These are phyloP conservation scores for Dalbergia cochinchinensis DNA, from an alignment of 306 rosid genomes.

Conservation along the genomic window DNA sequence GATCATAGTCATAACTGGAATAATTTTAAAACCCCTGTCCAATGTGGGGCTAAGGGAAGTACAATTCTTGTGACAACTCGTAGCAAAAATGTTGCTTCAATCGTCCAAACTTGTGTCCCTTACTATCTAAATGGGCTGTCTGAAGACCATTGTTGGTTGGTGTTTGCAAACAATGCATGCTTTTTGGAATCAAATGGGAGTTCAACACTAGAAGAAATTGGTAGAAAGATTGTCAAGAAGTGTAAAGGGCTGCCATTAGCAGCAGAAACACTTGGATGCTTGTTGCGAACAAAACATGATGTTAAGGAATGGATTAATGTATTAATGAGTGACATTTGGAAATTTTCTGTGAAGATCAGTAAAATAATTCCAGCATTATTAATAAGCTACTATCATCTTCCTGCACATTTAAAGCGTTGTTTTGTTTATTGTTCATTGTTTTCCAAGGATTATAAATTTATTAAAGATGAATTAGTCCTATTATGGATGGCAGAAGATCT, in stretches of 20 bases:
- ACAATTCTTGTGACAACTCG: neutral
- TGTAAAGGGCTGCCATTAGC: slow-evolving; percentile 57
- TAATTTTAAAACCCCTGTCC: neutral
- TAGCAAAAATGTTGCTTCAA: neutral
- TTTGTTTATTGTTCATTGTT: slow-evolving; percentile 57
- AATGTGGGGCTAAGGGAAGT: neutral
- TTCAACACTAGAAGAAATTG: neutral
- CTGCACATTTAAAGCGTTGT: slow-evolving; percentile 44
- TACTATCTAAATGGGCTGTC: neutral
- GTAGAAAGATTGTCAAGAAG: neutral
- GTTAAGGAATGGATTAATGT: slow-evolving; percentile 6
- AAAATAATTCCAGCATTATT: slow-evolving; percentile 27
- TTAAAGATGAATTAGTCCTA: slow-evolving; percentile 13
- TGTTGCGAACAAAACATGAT: slow-evolving; percentile 6
- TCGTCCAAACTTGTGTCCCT: neutral
- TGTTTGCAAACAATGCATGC: neutral
- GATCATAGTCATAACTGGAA: neutral
- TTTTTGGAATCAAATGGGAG: neutral
- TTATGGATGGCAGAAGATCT: slow-evolving; percentile 46
- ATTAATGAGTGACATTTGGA: slow-evolving; percentile 19
- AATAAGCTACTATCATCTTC: slow-evolving; percentile 52
- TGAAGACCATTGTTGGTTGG: neutral
- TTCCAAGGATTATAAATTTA: slow-evolving; percentile 38
- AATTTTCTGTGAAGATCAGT: neutral
- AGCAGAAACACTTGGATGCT: slow-evolving; percentile 41